phyloP scores from a whole-genome alignment of 306 rosid genomes.

The Malus domestica region DNA sequence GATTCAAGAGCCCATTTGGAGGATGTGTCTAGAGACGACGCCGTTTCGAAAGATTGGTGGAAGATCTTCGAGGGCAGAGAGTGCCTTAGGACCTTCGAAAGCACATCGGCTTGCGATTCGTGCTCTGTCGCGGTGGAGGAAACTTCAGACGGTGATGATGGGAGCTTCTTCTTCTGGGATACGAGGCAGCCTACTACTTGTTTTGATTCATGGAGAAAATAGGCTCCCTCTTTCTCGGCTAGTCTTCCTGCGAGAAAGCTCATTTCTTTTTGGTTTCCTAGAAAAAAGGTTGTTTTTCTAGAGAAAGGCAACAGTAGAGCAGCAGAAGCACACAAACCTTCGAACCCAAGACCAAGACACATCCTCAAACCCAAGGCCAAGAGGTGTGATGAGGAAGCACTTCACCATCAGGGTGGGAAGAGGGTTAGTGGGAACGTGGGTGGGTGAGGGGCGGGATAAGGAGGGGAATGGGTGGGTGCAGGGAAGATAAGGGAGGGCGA shows the following conservation, averaged over 20 bases:
- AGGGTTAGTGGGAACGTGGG: too few species aligned
- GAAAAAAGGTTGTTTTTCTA: too few species aligned
- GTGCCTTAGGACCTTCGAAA: slow-evolving; percentile 70
- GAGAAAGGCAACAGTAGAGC: too few species aligned
- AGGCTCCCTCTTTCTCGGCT: slow-evolving; percentile 85
- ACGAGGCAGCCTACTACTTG: slow-evolving; percentile 55
- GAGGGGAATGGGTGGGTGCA: too few species aligned
- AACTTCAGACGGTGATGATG: slow-evolving; percentile 5
- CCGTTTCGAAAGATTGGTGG: slow-evolving; percentile 5
- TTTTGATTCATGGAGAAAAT: slow-evolving; percentile 86
- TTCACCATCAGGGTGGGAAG: too few species aligned
- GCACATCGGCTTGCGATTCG: slow-evolving; percentile 55
- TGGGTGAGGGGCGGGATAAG: too few species aligned
- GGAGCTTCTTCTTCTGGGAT: slow-evolving; percentile 27
- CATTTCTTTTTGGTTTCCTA: slow-evolving; percentile 15
- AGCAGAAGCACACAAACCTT: too few species aligned
- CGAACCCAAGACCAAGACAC: too few species aligned
- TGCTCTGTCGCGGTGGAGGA: slow-evolving; percentile 9
- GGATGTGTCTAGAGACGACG: slow-evolving; percentile 33
- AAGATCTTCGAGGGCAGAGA: slow-evolving; percentile 66
- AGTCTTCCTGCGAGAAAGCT: slow-evolving; percentile 81
- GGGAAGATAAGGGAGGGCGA: too few species aligned
- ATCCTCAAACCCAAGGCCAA: too few species aligned
- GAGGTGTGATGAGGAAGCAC: too few species aligned
- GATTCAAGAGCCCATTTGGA: slow-evolving; percentile 78